phyloP scores from a whole-genome alignment of 306 rosid species.

The Cotoneaster glaucophyllus region DNA sequence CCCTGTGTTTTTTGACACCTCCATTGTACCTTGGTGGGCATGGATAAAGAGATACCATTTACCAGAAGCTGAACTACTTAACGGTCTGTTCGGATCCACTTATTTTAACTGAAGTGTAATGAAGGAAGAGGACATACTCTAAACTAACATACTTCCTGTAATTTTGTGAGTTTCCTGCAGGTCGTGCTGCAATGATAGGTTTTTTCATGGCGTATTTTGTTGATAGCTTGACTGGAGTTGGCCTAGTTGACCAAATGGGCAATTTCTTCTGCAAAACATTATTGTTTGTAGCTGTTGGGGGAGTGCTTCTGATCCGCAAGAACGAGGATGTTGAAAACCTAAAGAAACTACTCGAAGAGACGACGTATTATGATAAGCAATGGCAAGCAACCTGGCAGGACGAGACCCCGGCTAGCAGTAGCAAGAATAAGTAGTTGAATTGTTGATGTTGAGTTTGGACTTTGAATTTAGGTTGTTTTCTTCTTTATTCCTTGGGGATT shows the following conservation, averaged over 20 bases:
- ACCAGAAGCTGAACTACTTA: conserved; percentile 93
- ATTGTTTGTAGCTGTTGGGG: conserved; percentile 70
- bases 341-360: conserved; percentile 81
- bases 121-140: background rate
- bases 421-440: conserved; percentile 39
- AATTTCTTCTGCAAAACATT: conserved; percentile 94
- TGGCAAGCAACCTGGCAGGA: conserved; percentile 99
- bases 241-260: conserved; percentile 90
- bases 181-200: conserved; percentile 62
- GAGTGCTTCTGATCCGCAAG: conserved; percentile 90
- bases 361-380: conserved; percentile 94
- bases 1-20: conserved; percentile 81
- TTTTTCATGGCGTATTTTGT: conserved; percentile 94
- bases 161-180: conserved; percentile 24
- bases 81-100: conserved; percentile 50
- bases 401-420: conserved; percentile 37
- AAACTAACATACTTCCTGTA: background rate
- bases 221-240: conserved; percentile 98
- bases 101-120: conserved; percentile 4
- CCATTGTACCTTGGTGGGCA: conserved; percentile 98
- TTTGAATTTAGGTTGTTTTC: background rate
- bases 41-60: conserved; percentile 95
- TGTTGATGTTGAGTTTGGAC: conserved; percentile 7
- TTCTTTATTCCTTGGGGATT: background rate
- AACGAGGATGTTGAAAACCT: conserved; percentile 76